Conservation (phyloP, 345 rosid genomes). For the Sisymbrium irio region DNA sequence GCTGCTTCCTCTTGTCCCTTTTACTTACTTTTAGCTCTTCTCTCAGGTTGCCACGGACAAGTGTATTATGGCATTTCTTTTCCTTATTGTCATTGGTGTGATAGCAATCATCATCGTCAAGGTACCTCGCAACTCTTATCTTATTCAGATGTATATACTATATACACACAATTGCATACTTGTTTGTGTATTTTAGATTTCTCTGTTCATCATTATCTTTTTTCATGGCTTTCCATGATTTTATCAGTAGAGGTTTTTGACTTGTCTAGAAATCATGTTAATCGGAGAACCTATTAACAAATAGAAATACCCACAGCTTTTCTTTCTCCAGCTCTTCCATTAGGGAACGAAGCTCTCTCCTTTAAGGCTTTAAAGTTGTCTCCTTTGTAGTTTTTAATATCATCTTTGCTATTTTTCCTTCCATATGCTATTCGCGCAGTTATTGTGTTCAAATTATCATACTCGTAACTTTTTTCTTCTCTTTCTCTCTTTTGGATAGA, state of each 20-base stretch:
- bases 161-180: not conserved
- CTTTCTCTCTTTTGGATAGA: constrained; percentile 39
- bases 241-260: not conserved
- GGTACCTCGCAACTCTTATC: constrained; percentile 42
- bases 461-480: not conserved
- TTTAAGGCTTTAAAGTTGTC: not conserved
- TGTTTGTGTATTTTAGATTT: not conserved
- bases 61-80: constrained; percentile 79
- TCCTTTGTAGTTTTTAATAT: not conserved
- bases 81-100: constrained; percentile 81
- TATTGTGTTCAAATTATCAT: not conserved
- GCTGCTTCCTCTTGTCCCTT: not conserved
- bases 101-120: constrained; percentile 86
- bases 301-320: not conserved
- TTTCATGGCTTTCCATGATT: not conserved
- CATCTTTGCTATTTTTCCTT: constrained; percentile 5
- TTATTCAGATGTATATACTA: not conserved
- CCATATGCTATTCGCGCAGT: not conserved
- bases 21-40: constrained; percentile 22
- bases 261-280: not conserved
- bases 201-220: not conserved
- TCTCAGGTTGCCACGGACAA: constrained; percentile 93
- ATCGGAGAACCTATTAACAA: not conserved
- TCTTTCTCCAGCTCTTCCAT: not conserved
- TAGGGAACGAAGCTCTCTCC: not conserved